Conservation (phyloP, 805 yeast species). For the Tetrapisispora phaffii region DNA sequence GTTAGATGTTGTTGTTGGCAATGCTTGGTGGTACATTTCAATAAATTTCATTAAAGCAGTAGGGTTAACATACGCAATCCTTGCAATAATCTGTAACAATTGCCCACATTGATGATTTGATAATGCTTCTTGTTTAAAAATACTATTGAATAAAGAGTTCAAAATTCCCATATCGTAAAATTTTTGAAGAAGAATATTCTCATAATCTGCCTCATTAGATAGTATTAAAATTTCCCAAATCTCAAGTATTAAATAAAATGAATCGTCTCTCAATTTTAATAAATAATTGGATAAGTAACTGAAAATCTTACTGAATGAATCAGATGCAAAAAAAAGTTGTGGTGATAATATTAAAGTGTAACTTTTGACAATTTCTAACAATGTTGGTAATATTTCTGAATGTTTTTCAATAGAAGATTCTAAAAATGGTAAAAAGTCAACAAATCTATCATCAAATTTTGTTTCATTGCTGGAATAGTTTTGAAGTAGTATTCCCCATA, state of each 20-base stretch:
- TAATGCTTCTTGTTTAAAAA: conserved; percentile 24
- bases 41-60: conserved; percentile 25
- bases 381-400: conserved; percentile 63
- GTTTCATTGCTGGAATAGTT: conserved; percentile 39
- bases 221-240: conserved; percentile 27
- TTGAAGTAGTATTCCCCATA: conserved; percentile 66
- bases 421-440: conserved; percentile 41
- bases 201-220: conserved; percentile 18
- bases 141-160: conserved; percentile 19
- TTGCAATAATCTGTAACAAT: conserved; percentile 29
- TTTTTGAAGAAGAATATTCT: conserved; percentile 15
- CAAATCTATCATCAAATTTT: conserved; percentile 31
- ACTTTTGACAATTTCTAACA: conserved; percentile 52
- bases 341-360: conserved; percentile 42
- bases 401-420: conserved; percentile 53
- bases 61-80: conserved; percentile 31
- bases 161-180: conserved; percentile 23
- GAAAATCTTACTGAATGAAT: conserved; percentile 30
- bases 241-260: conserved; percentile 40
- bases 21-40: conserved; percentile 16
- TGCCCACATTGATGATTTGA: conserved; percentile 29
- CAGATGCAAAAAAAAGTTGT: conserved; percentile 29
- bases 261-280: conserved; percentile 59
- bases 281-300: conserved; percentile 44
- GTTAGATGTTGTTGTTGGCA: conserved; percentile 18